Evolutionary conservation across 1,139 yeast species (phyloP).

Genomic region (Pichia norvegensis): DNA sequence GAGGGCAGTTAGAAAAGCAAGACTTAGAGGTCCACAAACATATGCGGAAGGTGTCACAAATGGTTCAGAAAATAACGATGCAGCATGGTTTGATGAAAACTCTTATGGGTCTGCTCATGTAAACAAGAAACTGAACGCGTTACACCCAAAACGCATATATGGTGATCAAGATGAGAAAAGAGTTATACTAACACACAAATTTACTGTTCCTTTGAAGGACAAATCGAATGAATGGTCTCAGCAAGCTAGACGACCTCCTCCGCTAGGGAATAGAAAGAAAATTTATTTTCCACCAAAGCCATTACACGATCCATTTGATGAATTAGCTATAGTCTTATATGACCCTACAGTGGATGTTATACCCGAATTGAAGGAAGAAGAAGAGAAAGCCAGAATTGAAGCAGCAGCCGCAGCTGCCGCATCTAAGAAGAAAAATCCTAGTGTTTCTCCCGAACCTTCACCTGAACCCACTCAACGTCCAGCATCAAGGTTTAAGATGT

Average conservation of each 20-base stretch:
- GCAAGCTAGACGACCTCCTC: slow-evolving; percentile 61
- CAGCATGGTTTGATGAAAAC: slow-evolving; percentile 17
- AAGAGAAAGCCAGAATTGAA: slow-evolving; percentile 14
- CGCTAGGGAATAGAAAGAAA: slow-evolving; percentile 71
- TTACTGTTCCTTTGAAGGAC: slow-evolving; percentile 31
- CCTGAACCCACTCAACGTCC: slow-evolving; percentile 18
- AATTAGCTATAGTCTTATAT: slow-evolving; percentile 86
- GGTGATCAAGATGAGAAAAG: slow-evolving; percentile 20
- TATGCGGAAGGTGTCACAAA: slow-evolving; percentile 32
- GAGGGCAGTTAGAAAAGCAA: slow-evolving; percentile 25
- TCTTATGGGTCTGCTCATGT: slow-evolving; percentile 22
- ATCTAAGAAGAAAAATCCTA: slow-evolving; percentile 1
- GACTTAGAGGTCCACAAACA: slow-evolving; percentile 31
- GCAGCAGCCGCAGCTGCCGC: slow-evolving; percentile 10
- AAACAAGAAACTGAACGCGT: slow-evolving; percentile 24
- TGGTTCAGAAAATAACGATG: slow-evolving; percentile 13
- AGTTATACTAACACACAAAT: slow-evolving; percentile 24
- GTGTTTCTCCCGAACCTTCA: slow-evolving; percentile 1
- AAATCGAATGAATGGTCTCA: slow-evolving; percentile 22
- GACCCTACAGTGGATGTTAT: slow-evolving; percentile 86
- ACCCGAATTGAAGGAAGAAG: slow-evolving; percentile 33
- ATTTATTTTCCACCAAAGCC: slow-evolving; percentile 76
- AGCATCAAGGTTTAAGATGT: slow-evolving; percentile 20
- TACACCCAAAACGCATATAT: slow-evolving; percentile 25
- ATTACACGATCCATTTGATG: slow-evolving; percentile 86